Conservation (phyloP, 148 eudicot species). For the Amaranthus cruentus region DNA sequence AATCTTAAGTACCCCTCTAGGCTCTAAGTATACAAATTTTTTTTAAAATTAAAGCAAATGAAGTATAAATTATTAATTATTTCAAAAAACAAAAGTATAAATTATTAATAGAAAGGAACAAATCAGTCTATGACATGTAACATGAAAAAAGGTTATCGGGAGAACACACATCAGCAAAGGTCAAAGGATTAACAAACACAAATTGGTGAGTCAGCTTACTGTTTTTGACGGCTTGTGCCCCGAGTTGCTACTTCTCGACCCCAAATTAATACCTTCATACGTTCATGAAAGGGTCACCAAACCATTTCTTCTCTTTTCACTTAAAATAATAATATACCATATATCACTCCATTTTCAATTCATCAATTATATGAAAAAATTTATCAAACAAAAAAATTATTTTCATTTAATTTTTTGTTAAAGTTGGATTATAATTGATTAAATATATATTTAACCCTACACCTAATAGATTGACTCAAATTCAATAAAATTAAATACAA, state of each 20-base stretch:
- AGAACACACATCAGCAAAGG: constrained; percentile 21
- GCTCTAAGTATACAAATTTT: too few relatives aligned
- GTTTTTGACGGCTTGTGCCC: constrained; percentile 6
- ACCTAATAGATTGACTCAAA: too few relatives aligned
- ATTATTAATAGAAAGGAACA: not conserved
- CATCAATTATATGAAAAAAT: too few relatives aligned
- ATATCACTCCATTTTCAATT: too few relatives aligned
- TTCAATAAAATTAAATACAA: too few relatives aligned
- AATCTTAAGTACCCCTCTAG: too few relatives aligned
- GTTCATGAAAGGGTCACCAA: constrained; percentile 25
- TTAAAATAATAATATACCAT: too few relatives aligned
- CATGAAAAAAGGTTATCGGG: too few relatives aligned
- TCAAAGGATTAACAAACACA: constrained; percentile 20
- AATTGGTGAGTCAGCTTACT: constrained; percentile 24
- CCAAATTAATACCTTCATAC: constrained; percentile 4
- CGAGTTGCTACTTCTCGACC: constrained; percentile 27
- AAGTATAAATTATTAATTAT: not conserved
- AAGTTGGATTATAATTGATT: not conserved
- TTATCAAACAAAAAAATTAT: not conserved
- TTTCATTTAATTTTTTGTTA: too few relatives aligned
- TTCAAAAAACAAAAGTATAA: not conserved
- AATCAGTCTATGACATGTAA: too few relatives aligned
- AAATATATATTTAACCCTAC: too few relatives aligned
- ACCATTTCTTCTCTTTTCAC: not conserved
- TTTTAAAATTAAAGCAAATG: not conserved